phyloP scores from a whole-genome alignment of 2,329 filamentous ascomycete species.

The Colletotrichum horii region DNA sequence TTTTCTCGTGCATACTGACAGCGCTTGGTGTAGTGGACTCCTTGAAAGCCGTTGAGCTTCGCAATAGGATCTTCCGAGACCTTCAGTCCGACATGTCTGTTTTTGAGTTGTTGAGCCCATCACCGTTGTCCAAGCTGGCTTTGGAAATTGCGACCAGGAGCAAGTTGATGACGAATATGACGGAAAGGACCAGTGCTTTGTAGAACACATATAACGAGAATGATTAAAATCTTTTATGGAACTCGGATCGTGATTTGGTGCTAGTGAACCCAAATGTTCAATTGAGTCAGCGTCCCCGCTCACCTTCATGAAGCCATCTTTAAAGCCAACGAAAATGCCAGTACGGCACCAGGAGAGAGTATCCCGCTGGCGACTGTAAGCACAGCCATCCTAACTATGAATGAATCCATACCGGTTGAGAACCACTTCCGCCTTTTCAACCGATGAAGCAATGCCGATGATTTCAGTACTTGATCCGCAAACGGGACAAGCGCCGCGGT shows the following conservation, averaged over 20 bases:
- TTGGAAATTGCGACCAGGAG: neutral
- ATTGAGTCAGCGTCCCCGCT: accelerated
- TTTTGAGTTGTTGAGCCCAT: slow-evolving; percentile 6
- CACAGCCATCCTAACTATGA: neutral
- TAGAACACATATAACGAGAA: neutral
- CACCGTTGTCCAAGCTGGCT: neutral
- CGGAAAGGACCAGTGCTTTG: neutral
- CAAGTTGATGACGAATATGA: neutral
- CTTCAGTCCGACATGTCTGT: slow-evolving; percentile 2
- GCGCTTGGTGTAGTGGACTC: neutral
- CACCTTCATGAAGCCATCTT: neutral
- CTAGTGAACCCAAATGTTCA: neutral
- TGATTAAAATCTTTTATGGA: accelerated
- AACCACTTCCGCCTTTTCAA: neutral
- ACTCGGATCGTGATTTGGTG: neutral
- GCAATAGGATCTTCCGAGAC: neutral
- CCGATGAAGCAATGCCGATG: neutral
- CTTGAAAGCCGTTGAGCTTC: slow-evolving; percentile 3
- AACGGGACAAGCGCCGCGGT: neutral
- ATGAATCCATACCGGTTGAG: neutral
- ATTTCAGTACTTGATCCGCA: neutral
- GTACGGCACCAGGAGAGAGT: neutral
- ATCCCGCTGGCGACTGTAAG: neutral
- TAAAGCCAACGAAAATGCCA: neutral
- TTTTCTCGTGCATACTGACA: neutral